Percentiles rank a stretch among this genome's conserved stretches.
phyloP scores from a whole-genome alignment of 257 asterid species.

The Cynanchum wilfordii region DNA sequence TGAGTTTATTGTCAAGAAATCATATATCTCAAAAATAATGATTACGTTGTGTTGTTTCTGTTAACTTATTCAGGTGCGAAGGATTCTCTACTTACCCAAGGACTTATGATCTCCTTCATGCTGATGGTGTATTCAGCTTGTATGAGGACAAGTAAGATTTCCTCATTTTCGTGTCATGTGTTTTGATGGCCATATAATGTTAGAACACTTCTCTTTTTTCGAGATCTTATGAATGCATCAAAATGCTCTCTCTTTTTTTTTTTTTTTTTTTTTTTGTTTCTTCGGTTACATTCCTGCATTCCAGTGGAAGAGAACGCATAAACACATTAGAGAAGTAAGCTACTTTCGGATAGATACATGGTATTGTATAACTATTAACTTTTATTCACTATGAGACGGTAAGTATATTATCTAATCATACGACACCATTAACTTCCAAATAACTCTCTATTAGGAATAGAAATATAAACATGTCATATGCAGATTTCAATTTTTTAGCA shows the following conservation, averaged over 20 bases:
- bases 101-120: slow-evolving; percentile 85
- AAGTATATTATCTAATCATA: no score
- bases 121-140: slow-evolving; percentile 59
- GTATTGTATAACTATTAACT: no score
- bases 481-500: no score
- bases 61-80: slow-evolving; percentile 64
- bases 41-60: background rate
- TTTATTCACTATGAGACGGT: no score
- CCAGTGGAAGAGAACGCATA: background rate
- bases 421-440: no score
- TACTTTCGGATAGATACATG: no score
- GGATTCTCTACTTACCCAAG: slow-evolving; percentile 95
- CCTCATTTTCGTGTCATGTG: background rate
- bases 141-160: slow-evolving; percentile 68
- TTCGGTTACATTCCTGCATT: background rate
- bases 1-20: background rate
- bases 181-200: background rate
- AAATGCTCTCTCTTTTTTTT: background rate
- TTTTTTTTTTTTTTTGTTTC: no score
- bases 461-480: no score
- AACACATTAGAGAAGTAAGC: background rate
- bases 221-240: background rate
- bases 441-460: no score
- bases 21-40: slow-evolving; percentile 15
- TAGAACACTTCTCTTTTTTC: background rate